A percentile compares a stretch with the other conserved stretches of the same genome.
These are phyloP conservation scores for Globisporangium spiculum DNA, from an alignment of 352 stramenopile genomes.

Conservation along the genomic window DNA sequence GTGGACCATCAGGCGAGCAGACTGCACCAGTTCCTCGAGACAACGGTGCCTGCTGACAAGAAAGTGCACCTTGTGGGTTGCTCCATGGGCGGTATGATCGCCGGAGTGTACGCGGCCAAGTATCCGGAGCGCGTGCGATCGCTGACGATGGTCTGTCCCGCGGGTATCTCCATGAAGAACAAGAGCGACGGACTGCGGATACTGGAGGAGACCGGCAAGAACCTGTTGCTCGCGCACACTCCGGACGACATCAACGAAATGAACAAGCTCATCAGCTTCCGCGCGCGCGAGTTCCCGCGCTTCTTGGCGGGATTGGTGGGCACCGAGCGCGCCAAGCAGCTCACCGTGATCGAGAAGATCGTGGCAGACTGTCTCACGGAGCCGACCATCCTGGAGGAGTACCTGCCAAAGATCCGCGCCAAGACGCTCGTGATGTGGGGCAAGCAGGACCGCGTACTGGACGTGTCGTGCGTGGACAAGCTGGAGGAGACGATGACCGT, in stretches of 20 bases:
- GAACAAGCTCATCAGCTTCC: conserved; percentile 41
- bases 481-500: conserved; percentile 46
- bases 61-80: conserved; percentile 74
- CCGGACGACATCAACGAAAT: conserved; percentile 57
- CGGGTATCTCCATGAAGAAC: conserved; percentile 62
- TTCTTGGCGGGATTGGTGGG: conserved; percentile 34
- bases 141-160: conserved; percentile 72
- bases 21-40: conserved; percentile 58
- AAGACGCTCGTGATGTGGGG: conserved; percentile 72
- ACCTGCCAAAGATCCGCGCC: conserved; percentile 49
- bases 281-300: conserved; percentile 30
- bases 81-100: conserved; percentile 78
- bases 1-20: conserved; percentile 52
- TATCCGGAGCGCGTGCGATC: conserved; percentile 58
- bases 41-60: conserved; percentile 40
- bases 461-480: conserved; percentile 64
- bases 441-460: conserved; percentile 63
- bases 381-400: conserved; percentile 57
- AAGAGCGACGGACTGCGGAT: conserved; percentile 57
- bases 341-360: conserved; percentile 63
- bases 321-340: conserved; percentile 38
- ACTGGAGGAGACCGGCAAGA: conserved; percentile 61
- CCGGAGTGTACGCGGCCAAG: conserved; percentile 61
- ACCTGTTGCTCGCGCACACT: conserved; percentile 60
- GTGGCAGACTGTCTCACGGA: conserved; percentile 49